These are phyloP conservation scores for Pseudophaeomoniella oleicola DNA, from an alignment of 2,329 filamentous ascomycete genomes.

Conservation along the genomic window DNA sequence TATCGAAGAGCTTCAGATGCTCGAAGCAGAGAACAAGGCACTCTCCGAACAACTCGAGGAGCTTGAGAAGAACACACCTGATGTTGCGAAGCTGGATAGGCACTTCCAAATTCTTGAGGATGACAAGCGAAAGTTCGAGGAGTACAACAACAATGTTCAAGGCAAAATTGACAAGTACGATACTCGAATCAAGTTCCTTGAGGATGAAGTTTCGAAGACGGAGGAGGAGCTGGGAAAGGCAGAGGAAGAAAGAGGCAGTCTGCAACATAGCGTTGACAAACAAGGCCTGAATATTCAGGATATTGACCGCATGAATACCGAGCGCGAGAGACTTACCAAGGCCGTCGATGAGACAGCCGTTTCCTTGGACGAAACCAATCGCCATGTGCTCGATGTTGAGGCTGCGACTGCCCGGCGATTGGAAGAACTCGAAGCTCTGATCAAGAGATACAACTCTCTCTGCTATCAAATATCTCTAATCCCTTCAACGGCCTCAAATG, in stretches of 20 bases:
- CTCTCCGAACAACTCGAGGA: conserved; percentile 78
- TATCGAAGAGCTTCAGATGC: conserved; percentile 63
- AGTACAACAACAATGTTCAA: conserved; percentile 76
- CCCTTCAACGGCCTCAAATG: conserved; percentile 68
- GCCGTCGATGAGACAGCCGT: conserved; percentile 63
- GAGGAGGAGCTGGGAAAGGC: conserved; percentile 60
- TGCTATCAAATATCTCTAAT: conserved; percentile 91
- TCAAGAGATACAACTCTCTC: conserved; percentile 84
- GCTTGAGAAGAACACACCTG: conserved; percentile 71
- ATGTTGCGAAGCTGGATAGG: conserved; percentile 71
- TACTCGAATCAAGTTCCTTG: conserved; percentile 62
- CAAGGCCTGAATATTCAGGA: conserved; percentile 95
- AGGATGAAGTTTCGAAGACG: conserved; percentile 72
- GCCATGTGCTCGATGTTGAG: conserved; percentile 71
- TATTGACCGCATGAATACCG: conserved; percentile 96
- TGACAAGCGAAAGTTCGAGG: conserved; percentile 87
- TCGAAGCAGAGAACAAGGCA: conserved; percentile 74
- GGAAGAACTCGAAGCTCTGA: conserved; percentile 79
- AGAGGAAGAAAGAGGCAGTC: conserved; percentile 62
- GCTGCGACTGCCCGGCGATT: conserved; percentile 71
- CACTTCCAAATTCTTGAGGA: conserved; percentile 89
- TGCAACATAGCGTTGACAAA: conserved; percentile 79
- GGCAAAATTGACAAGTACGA: conserved; percentile 83
- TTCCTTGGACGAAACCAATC: conserved; percentile 73
- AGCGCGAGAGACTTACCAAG: conserved; percentile 84